Conservation (phyloP, 129 eudicot genomes). For the Lactuca sativa region DNA sequence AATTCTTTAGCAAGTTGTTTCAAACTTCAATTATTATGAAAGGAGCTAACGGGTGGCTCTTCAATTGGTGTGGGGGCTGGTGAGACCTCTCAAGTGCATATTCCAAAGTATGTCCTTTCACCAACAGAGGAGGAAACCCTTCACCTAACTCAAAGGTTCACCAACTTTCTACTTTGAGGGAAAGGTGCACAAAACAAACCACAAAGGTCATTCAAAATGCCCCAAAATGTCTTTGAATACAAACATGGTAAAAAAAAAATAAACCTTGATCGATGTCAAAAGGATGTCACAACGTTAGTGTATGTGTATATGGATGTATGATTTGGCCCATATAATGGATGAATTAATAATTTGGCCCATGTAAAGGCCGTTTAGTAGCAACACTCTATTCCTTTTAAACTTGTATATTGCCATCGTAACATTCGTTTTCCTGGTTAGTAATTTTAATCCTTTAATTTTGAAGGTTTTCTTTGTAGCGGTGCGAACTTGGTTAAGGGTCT, state of each 20-base stretch:
- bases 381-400: too few species aligned
- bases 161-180: slow-evolving; percentile 6
- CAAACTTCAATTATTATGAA: slow-evolving; percentile 12
- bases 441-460: too few species aligned
- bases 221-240: not conserved
- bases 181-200: not conserved
- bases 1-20: slow-evolving; percentile 26
- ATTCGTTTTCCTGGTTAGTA: too few species aligned
- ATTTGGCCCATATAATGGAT: too few species aligned
- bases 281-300: not conserved
- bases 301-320: too few species aligned
- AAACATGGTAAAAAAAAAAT: not conserved
- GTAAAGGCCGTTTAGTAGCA: too few species aligned
- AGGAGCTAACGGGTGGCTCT: slow-evolving; percentile 22
- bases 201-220: slow-evolving; percentile 4
- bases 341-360: too few species aligned
- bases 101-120: slow-evolving; percentile 37
- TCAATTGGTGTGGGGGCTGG: slow-evolving; percentile 27
- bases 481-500: too few species aligned
- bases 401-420: too few species aligned
- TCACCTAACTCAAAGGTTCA: slow-evolving; percentile 37
- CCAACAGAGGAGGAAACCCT: slow-evolving; percentile 17
- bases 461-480: too few species aligned
- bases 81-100: slow-evolving; percentile 14
- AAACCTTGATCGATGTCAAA: not conserved